phyloP scores from a whole-genome alignment of 1,284 basidiomycete species.

The Ganoderma sinense region DNA sequence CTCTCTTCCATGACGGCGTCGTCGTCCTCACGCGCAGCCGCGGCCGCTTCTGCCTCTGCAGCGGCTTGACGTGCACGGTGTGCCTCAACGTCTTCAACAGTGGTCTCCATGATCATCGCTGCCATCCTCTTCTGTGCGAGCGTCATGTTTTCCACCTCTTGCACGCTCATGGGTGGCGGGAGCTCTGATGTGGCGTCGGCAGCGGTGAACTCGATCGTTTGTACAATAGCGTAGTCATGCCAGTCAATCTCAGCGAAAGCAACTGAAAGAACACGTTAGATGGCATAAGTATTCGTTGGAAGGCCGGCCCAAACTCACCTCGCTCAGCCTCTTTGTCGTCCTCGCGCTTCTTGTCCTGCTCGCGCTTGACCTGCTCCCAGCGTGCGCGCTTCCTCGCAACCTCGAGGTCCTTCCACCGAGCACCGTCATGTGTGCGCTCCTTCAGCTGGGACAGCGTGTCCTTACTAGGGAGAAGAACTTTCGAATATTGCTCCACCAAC shows the following conservation, averaged over 20 bases:
- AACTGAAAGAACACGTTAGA: conserved; percentile 50
- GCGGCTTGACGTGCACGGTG: conserved; percentile 81
- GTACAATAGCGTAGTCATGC: conserved; percentile 99
- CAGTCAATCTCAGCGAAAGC: conserved; percentile 98
- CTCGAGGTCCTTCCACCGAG: conserved; percentile 82
- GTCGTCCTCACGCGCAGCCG: conserved; percentile 69
- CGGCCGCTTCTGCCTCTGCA: conserved; percentile 79
- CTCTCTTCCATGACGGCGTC: conserved; percentile 81
- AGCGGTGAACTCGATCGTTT: conserved; percentile 97
- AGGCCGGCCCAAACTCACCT: conserved; percentile 56
- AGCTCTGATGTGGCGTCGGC: conserved; percentile 92
- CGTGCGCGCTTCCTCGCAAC: conserved; percentile 82
- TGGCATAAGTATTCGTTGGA: background rate
- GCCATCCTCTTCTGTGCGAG: conserved; percentile 98
- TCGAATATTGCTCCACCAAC: conserved; percentile 96
- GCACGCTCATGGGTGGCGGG: conserved; percentile 93
- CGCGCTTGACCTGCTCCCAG: conserved; percentile 87
- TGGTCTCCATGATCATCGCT: conserved; percentile 97
- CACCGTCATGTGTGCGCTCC: conserved; percentile 64
- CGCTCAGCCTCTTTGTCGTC: conserved; percentile 92
- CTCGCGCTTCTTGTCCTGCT: conserved; percentile 86
- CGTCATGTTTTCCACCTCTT: conserved; percentile 96
- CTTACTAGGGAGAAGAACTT: conserved; percentile 86
- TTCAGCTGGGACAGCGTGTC: conserved; percentile 78
- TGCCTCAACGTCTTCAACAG: conserved; percentile 84